Evolutionary conservation across 257 asterid species (phyloP), one percentile per base, ranked within the genome.

Genomic region (Mentha longifolia): DNA sequence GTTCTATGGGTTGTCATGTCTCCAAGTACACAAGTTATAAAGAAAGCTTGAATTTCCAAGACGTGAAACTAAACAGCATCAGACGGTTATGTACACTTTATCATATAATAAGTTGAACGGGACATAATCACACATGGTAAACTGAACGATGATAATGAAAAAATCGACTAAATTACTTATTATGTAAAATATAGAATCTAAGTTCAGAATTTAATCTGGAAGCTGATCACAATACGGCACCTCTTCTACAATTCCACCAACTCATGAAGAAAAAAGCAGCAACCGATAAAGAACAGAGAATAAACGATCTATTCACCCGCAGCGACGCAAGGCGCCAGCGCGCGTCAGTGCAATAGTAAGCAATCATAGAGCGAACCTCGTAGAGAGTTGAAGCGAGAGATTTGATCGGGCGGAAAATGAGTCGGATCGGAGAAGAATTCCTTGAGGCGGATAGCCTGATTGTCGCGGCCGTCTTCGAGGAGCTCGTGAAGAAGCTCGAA

Each of bases 401-500:
- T 92, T 88, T 85, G 97, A 80, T 92, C 97, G 61, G 98, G 89
- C 30, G 98, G 98, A 37, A 90, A 92, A 15, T 78, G 92, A 66
- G 85, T 61, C 31, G 95, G 88, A 85, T 92, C 88, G 74, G 97
- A 78, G 87, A 92, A 92, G 86, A 87, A 92, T 50, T 88, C 80
- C 59, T 88, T 88, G 74, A 92, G 95, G 78, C 98, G 97, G 75
- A 92, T 92, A 28, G 97, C 97, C 51, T 90, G 98, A 77, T 84
- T 79, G 74, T 92, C 96, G 37, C 96, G 97, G 60, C 97, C 98
- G 41, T 92, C 97, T 22, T 92, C 97, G 67, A 92, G 92, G 54
- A 92, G 91, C 83, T 92, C 98, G 77, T 92, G 98, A 73, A 92
- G 98, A 50, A 92, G 97, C 84, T 92, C 98, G 81, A 92, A 92